phyloP scores from a whole-genome alignment of 169 alveolate genomes.

The Perkinsus olseni region DNA sequence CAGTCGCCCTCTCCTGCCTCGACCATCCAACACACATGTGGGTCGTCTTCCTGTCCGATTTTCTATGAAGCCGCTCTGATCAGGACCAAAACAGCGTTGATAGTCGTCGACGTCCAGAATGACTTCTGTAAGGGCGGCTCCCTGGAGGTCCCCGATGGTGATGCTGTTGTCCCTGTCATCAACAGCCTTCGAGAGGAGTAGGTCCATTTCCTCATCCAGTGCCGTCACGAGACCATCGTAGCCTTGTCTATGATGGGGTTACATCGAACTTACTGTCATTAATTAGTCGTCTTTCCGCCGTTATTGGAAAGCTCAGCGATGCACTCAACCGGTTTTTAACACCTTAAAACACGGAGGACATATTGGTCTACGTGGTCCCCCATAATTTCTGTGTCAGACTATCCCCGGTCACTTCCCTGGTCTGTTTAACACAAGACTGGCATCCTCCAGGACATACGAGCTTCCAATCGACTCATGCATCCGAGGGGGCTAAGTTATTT shows the following conservation, averaged over 20 bases:
- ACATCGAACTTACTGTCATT: too few relatives aligned
- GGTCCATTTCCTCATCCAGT: too few relatives aligned
- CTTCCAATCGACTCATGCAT: conserved; percentile 38
- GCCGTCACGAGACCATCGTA: too few relatives aligned
- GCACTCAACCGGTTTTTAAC: too few relatives aligned
- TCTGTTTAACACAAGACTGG: conserved; percentile 45
- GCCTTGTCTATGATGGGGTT: too few relatives aligned
- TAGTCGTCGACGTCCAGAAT: conserved; percentile 55
- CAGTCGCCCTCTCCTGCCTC: too few relatives aligned
- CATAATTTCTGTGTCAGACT: neutral
- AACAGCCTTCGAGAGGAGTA: conserved; percentile 36
- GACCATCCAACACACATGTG: too few relatives aligned
- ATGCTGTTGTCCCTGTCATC: conserved; percentile 37
- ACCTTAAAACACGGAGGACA: too few relatives aligned
- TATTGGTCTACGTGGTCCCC: too few relatives aligned
- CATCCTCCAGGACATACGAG: conserved; percentile 49
- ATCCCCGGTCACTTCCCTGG: neutral
- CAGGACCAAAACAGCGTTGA: conserved; percentile 25
- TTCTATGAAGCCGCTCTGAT: neutral
- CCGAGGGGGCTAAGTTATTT: conserved; percentile 23
- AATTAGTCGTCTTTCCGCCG: too few relatives aligned
- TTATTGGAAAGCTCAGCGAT: too few relatives aligned
- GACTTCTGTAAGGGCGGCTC: conserved; percentile 69
- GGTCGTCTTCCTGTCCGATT: neutral
- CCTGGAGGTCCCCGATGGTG: conserved; percentile 36